Evolutionary conservation across 78 protist genomes (phyloP).

Genomic region (Dictyostelium purpureum): DNA sequence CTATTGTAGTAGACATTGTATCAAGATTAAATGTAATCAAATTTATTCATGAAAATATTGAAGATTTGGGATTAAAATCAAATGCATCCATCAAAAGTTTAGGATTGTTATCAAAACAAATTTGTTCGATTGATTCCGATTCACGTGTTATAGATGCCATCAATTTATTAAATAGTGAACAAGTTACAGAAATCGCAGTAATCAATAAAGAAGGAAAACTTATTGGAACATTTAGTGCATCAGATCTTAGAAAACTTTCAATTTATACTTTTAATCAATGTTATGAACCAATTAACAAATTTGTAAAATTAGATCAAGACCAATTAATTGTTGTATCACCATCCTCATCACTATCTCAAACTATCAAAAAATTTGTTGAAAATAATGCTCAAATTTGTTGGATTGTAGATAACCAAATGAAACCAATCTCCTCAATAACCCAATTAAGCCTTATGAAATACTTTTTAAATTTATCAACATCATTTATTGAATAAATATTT

Average conservation of each 20-base stretch:
- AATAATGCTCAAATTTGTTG: slow-evolving; percentile 40
- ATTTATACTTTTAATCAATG: slow-evolving; percentile 55
- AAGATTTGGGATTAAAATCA: slow-evolving; percentile 29
- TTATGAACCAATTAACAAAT: slow-evolving; percentile 49
- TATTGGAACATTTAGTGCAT: slow-evolving; percentile 42
- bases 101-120: slow-evolving; percentile 12
- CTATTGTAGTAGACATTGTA: slow-evolving; percentile 63
- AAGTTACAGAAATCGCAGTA: slow-evolving; percentile 48
- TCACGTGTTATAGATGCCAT: slow-evolving; percentile 42
- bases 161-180: slow-evolving; percentile 11
- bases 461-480: slow-evolving; percentile 41
- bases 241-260: slow-evolving; percentile 60
- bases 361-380: slow-evolving; percentile 46
- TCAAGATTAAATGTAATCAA: slow-evolving; percentile 44
- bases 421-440: slow-evolving; percentile 32
- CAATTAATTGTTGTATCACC: slow-evolving; percentile 4
- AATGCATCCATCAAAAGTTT: not conserved
- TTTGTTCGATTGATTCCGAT: slow-evolving; percentile 4
- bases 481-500: not conserved
- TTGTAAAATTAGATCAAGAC: slow-evolving; percentile 7
- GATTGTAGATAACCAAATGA: slow-evolving; percentile 49
- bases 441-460: slow-evolving; percentile 51
- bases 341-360: slow-evolving; percentile 12
- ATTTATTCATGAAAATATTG: slow-evolving; percentile 66
- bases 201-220: slow-evolving; percentile 15